A percentile compares a stretch with the other conserved stretches of the same genome.
Evolutionary conservation across 495 filamentous ascomycete genomes (phyloP).

Genomic region (Xylaria intraflava): DNA sequence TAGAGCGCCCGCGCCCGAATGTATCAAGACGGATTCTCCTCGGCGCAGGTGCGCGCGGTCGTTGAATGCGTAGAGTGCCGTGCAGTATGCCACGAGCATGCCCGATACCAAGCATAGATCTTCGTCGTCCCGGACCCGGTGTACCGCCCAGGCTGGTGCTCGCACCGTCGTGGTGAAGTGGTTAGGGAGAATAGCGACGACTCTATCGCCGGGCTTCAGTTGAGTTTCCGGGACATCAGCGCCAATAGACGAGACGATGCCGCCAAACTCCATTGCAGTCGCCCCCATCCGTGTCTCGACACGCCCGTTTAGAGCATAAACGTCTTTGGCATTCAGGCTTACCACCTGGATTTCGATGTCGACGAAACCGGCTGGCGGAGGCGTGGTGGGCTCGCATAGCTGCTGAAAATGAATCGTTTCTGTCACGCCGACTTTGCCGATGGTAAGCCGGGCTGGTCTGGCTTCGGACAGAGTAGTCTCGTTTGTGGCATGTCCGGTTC

Average conservation of each 20-base stretch:
- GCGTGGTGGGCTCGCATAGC: background rate
- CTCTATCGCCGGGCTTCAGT: constrained; percentile 30
- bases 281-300: constrained; percentile 6
- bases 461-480: constrained; percentile 13
- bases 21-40: too few species aligned
- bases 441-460: constrained; percentile 8
- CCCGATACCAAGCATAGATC: constrained; percentile 19
- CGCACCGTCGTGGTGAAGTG: constrained; percentile 27
- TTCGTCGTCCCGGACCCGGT: constrained; percentile 20
- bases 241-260: constrained; percentile 6
- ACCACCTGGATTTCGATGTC: constrained; percentile 31
- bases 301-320: constrained; percentile 12
- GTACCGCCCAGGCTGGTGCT: constrained; percentile 22
- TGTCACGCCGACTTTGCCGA: constrained; percentile 3
- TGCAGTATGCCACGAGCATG: constrained; percentile 40
- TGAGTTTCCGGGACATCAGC: background rate
- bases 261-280: constrained; percentile 8
- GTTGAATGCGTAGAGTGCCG: constrained; percentile 38
- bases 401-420: constrained; percentile 14
- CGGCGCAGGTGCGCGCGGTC: background rate
- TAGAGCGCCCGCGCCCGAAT: too few species aligned
- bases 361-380: constrained; percentile 15
- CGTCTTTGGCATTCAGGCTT: constrained; percentile 34
- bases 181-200: constrained; percentile 25
- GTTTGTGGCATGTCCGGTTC: background rate